These are phyloP conservation scores for Alternaria hordeiaustralica DNA, from an alignment of 2,329 filamentous ascomycete genomes.

Conservation along the genomic window DNA sequence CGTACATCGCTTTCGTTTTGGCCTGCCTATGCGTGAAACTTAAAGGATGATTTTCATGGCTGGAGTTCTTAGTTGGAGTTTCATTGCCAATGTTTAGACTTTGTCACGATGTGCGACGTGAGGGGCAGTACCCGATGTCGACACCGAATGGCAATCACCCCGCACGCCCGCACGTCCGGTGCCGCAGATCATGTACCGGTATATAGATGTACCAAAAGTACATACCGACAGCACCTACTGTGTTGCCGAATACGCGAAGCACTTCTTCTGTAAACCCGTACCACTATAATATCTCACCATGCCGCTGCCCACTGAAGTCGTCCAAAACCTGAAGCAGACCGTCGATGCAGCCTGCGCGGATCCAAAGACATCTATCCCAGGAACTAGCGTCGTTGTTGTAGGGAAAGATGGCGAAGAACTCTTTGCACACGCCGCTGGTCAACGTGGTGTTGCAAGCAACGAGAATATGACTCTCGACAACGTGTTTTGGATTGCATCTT, in stretches of 20 bases:
- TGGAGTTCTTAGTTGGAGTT: not conserved
- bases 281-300: not conserved
- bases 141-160: not conserved
- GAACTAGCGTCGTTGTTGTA: conserved; percentile 52
- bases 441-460: conserved; percentile 42
- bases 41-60: not conserved
- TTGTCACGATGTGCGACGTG: not conserved
- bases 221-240: not conserved
- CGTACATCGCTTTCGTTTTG: not conserved
- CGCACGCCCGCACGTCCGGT: not conserved
- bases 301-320: conserved; percentile 2
- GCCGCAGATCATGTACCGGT: not conserved
- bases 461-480: conserved; percentile 64
- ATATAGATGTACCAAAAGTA: not conserved
- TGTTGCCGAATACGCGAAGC: not conserved
- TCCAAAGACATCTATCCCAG: conserved; percentile 43
- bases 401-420: conserved; percentile 52
- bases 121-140: not conserved
- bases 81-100: not conserved
- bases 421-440: conserved; percentile 51
- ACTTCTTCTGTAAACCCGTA: not conserved
- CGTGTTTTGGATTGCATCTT: conserved; percentile 64
- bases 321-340: conserved; percentile 9
- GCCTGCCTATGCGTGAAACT: not conserved
- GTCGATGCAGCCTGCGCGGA: conserved; percentile 28